A percentile compares a stretch with the other conserved stretches of the same genome.
Evolutionary conservation across 2,329 filamentous ascomycete genomes (phyloP).

Genomic region (Calonectria pseudoreteaudii): DNA sequence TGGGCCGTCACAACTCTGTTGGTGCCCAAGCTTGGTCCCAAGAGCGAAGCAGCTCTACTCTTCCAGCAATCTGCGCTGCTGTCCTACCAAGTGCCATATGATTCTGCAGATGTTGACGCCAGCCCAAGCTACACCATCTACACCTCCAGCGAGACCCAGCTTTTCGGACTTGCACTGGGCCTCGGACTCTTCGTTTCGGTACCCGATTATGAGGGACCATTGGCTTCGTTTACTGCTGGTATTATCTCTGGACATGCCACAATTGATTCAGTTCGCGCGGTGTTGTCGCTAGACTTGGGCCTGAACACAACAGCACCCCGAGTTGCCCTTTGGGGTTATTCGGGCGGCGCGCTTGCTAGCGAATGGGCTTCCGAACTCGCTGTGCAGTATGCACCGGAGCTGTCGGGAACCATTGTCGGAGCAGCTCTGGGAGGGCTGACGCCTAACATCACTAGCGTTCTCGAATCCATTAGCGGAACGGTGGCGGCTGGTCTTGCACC

Average conservation of each 20-base stretch:
- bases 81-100: constrained; percentile 40
- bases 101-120: constrained; percentile 37
- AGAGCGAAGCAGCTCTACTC: constrained; percentile 20
- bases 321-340: constrained; percentile 66
- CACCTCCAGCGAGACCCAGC: background rate
- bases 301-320: constrained; percentile 35
- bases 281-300: constrained; percentile 49
- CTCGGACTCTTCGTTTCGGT: constrained; percentile 50
- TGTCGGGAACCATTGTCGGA: constrained; percentile 55
- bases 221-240: constrained; percentile 57
- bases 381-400: constrained; percentile 63
- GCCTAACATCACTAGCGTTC: constrained; percentile 52
- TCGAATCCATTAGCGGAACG: constrained; percentile 48
- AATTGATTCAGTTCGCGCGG: constrained; percentile 59
- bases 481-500: constrained; percentile 33
- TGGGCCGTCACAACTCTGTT: constrained; percentile 41
- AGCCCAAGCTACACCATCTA: constrained; percentile 37
- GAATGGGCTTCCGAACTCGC: constrained; percentile 66
- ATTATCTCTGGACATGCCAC: constrained; percentile 57
- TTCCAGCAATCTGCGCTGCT: constrained; percentile 35
- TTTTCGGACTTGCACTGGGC: constrained; percentile 23
- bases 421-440: constrained; percentile 62
- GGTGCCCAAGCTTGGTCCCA: constrained; percentile 30
- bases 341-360: constrained; percentile 63
- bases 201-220: constrained; percentile 60